Percentiles rank a stretch among this genome's conserved stretches.
phyloP scores from a whole-genome alignment of 108 stramenopile species.

The Schizochytrium sp. region DNA sequence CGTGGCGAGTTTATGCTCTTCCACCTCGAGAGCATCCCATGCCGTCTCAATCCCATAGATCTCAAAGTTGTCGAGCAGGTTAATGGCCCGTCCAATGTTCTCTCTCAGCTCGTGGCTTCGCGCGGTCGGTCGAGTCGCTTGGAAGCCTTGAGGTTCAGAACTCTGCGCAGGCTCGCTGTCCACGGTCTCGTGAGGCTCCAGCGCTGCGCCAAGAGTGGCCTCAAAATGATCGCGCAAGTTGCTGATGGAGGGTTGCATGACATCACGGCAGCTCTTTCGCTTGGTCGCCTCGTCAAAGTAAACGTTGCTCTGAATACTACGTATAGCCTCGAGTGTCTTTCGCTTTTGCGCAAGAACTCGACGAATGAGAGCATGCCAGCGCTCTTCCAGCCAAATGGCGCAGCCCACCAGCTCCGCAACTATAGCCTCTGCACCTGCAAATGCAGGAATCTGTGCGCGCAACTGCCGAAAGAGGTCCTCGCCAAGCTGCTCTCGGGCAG shows the following conservation, averaged over 20 bases:
- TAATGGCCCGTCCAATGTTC: not conserved
- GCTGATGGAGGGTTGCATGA: not conserved
- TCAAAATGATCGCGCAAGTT: not conserved
- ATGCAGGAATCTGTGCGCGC: not conserved
- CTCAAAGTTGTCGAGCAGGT: not conserved
- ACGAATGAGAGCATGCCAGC: not conserved
- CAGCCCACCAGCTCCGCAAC: not conserved
- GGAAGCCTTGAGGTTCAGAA: not conserved
- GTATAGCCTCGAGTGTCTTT: not conserved
- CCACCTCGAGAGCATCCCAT: not conserved
- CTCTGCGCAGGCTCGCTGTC: too few relatives aligned
- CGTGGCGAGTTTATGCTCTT: not conserved
- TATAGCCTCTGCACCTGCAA: not conserved
- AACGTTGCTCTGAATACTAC: not conserved
- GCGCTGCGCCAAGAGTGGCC: not conserved
- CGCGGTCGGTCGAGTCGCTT: not conserved
- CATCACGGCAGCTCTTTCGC: not conserved
- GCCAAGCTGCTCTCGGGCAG: not conserved
- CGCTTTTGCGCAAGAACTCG: not conserved
- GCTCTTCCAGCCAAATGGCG: not conserved
- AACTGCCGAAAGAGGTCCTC: not conserved
- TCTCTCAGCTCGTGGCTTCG: not conserved
- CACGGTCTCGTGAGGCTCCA: not conserved
- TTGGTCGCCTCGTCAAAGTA: constrained; percentile 1
- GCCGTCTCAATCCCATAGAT: not conserved